phyloP scores from a whole-genome alignment of 768 basidiomycete genomes.

The Mrakia gelida region DNA sequence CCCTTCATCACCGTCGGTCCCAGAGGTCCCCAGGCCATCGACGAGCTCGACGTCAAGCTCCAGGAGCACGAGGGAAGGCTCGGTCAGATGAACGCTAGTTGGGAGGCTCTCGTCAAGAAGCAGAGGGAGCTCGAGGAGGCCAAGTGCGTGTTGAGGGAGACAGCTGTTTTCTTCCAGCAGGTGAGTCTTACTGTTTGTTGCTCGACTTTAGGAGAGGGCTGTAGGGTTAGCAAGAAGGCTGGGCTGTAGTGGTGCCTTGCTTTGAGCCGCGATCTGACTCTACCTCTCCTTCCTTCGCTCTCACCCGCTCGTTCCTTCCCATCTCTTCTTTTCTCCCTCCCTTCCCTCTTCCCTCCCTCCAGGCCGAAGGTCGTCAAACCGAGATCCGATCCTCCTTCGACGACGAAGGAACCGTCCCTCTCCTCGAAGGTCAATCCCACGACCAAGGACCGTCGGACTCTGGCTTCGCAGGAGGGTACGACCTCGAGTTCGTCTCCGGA shows the following conservation, averaged over 20 bases:
- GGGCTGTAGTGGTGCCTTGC: not conserved
- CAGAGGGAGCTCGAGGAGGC: constrained; percentile 86
- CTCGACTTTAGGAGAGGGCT: not conserved
- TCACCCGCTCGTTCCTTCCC: not conserved
- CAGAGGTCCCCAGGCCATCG: constrained; percentile 84
- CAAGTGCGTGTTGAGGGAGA: constrained; percentile 87
- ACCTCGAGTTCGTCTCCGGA: constrained; percentile 96
- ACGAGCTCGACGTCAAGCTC: constrained; percentile 84
- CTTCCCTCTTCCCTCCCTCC: constrained; percentile 9
- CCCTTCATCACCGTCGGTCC: constrained; percentile 86
- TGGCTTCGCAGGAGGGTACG: constrained; percentile 50
- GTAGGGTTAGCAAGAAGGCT: too few species aligned
- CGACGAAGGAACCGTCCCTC: constrained; percentile 63
- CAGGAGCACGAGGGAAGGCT: constrained; percentile 80
- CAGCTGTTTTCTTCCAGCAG: constrained; percentile 91
- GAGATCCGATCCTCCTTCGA: constrained; percentile 87
- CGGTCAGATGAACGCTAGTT: constrained; percentile 85
- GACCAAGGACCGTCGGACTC: constrained; percentile 42
- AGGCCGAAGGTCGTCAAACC: constrained; percentile 73
- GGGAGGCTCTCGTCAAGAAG: constrained; percentile 79
- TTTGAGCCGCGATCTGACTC: not conserved
- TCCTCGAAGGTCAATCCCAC: constrained; percentile 70
- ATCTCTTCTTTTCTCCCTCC: not conserved
- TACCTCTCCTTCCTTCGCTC: too few species aligned
- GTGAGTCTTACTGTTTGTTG: constrained; percentile 46